Conservation (phyloP, 352 stramenopile species). For the Phytopythium chamaehyphon region DNA sequence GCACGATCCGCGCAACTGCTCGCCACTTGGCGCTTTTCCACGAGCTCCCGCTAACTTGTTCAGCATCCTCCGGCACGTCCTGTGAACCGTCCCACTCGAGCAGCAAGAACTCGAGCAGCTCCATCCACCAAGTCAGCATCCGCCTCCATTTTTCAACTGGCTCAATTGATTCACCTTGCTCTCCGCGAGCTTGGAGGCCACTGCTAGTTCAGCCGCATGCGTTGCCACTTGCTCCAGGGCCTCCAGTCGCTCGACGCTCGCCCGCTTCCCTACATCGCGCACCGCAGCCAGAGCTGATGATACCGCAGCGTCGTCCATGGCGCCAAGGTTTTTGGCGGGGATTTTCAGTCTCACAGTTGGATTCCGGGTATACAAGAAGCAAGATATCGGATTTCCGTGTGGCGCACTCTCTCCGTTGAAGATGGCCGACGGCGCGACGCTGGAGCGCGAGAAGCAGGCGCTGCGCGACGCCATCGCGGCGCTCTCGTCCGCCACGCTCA, state of each 20-base stretch:
- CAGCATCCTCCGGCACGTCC: background rate
- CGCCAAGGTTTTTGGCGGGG: too few relatives aligned
- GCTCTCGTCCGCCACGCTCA: slow-evolving; percentile 25
- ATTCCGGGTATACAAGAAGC: too few relatives aligned
- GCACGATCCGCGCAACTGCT: background rate
- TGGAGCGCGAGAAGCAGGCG: slow-evolving; percentile 28
- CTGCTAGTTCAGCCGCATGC: too few relatives aligned
- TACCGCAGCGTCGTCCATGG: too few relatives aligned
- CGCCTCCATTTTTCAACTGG: too few relatives aligned
- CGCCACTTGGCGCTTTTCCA: slow-evolving; percentile 4
- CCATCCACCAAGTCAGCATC: background rate
- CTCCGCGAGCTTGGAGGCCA: too few relatives aligned
- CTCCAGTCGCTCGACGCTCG: background rate
- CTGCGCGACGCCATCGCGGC: slow-evolving; percentile 32
- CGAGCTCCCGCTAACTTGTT: background rate
- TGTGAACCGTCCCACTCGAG: background rate
- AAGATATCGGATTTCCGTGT: too few relatives aligned
- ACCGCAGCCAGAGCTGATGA: too few relatives aligned
- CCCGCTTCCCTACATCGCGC: too few relatives aligned
- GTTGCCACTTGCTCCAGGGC: background rate
- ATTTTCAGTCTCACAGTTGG: too few relatives aligned
- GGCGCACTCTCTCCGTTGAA: too few relatives aligned
- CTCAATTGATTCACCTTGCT: too few relatives aligned
- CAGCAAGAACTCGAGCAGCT: slow-evolving; percentile 7
- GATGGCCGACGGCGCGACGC: slow-evolving; percentile 26